These are phyloP conservation scores for Solanum pennellii DNA, from an alignment of 257 asterid species.

Conservation along the genomic window DNA sequence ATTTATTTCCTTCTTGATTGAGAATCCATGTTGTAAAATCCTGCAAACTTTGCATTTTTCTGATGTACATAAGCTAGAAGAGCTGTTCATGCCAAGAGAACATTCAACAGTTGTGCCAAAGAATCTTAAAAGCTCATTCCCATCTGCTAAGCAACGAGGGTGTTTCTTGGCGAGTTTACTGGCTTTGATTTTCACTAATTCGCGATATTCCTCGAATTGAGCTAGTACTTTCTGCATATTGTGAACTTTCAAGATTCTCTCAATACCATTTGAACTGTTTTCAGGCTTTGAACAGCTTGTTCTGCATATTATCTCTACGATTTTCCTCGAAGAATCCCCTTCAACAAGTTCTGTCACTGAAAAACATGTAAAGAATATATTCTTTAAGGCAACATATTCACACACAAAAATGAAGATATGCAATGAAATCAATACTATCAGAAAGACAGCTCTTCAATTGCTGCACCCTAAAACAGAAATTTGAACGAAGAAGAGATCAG, in stretches of 20 bases:
- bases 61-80: conserved; percentile 48
- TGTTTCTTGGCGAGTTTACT: conserved; percentile 65
- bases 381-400: background rate
- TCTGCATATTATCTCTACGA: conserved; percentile 83
- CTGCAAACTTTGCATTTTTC: conserved; percentile 56
- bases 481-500: background rate
- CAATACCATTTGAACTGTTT: conserved; percentile 29
- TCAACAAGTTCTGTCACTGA: conserved; percentile 70
- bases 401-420: background rate
- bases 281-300: conserved; percentile 40
- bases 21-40: conserved; percentile 58
- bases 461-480: background rate
- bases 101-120: conserved; percentile 61
- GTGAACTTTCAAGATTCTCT: conserved; percentile 80
- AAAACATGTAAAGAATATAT: background rate
- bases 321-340: conserved; percentile 84
- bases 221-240: conserved; percentile 73
- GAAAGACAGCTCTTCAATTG: background rate
- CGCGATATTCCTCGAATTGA: conserved; percentile 80
- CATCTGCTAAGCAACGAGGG: conserved; percentile 93
- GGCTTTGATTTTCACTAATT: conserved; percentile 70
- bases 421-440: background rate
- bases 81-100: conserved; percentile 43
- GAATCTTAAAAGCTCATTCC: conserved; percentile 79
- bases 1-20: conserved; percentile 27